Conservation (phyloP, 768 basidiomycete species). For the Russula virescens region DNA sequence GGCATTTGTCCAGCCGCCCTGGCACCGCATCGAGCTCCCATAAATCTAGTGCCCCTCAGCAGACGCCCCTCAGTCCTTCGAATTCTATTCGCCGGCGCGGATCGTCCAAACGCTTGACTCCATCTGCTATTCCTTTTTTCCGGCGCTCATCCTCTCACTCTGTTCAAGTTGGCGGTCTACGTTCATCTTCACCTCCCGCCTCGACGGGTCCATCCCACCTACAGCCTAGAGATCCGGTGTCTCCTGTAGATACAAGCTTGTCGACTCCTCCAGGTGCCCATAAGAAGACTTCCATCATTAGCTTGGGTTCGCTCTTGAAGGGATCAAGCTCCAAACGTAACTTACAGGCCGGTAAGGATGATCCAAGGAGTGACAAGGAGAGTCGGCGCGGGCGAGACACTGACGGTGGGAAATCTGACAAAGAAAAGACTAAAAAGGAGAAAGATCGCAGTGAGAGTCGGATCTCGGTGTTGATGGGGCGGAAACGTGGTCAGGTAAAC, state of each 20-base stretch:
- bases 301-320: conserved; percentile 78
- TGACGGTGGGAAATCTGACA: conserved; percentile 48
- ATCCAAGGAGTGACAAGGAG: conserved; percentile 48
- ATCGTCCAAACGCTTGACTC: conserved; percentile 78
- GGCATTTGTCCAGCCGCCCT: conserved; percentile 53
- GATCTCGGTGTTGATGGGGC: conserved; percentile 80
- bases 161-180: conserved; percentile 48
- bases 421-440: conserved; percentile 59
- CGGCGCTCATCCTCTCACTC: conserved; percentile 87
- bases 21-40: conserved; percentile 75
- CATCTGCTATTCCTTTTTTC: conserved; percentile 92
- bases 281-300: conserved; percentile 79
- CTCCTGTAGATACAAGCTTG: conserved; percentile 48
- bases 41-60: conserved; percentile 50
- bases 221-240: conserved; percentile 41
- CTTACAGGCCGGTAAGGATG: conserved; percentile 53
- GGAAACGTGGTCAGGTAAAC: conserved; percentile 84
- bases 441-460: conserved; percentile 88
- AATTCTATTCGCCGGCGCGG: conserved; percentile 62
- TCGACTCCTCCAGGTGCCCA: conserved; percentile 52
- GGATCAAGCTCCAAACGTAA: conserved; percentile 78
- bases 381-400: conserved; percentile 41
- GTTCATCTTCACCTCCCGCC: conserved; percentile 44
- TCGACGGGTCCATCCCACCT: conserved; percentile 37
- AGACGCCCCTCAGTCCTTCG: conserved; percentile 66